A percentile compares a stretch with the other conserved stretches of the same genome.
Conservation (phyloP, 1,139 yeast species). For the Torulaspora globosa region DNA sequence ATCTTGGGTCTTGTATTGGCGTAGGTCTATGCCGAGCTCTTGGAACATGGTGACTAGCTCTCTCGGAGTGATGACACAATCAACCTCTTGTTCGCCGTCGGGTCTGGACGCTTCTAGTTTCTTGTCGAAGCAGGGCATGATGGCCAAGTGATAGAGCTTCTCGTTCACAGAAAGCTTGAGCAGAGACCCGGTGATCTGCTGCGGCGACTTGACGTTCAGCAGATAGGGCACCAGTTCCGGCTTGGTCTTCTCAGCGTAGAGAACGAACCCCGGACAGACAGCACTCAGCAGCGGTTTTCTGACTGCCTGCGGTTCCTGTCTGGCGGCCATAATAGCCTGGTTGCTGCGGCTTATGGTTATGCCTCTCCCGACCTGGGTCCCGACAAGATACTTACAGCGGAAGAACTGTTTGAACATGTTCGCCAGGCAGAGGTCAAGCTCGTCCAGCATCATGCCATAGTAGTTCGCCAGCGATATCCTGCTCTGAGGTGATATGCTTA, state of each 20-base stretch:
- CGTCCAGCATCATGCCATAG: constrained; percentile 48
- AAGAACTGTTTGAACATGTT: constrained; percentile 55
- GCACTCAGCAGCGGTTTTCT: constrained; percentile 46
- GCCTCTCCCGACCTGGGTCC: constrained; percentile 77
- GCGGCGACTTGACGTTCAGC: constrained; percentile 77
- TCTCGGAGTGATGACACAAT: constrained; percentile 88
- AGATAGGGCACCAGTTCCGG: constrained; percentile 68
- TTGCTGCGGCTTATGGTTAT: constrained; percentile 62
- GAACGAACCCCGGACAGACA: constrained; percentile 95
- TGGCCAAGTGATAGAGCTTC: constrained; percentile 68
- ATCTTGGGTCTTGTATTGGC: constrained; percentile 32
- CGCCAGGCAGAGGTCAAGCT: constrained; percentile 58
- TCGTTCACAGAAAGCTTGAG: constrained; percentile 46
- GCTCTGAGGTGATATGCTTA: constrained; percentile 81
- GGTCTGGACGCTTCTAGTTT: constrained; percentile 91
- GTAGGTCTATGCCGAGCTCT: constrained; percentile 45
- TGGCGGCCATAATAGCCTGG: constrained; percentile 42
- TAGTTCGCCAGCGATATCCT: constrained; percentile 79
- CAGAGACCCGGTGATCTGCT: constrained; percentile 82
- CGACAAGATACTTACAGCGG: constrained; percentile 74
- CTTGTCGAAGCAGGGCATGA: constrained; percentile 98
- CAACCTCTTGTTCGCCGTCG: constrained; percentile 67
- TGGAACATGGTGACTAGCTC: constrained; percentile 72
- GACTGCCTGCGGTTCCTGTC: constrained; percentile 19
- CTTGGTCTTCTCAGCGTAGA: constrained; percentile 94